Evolutionary conservation across 208 protist genomes (phyloP).

Genomic region (Trichomonas tenax): DNA sequence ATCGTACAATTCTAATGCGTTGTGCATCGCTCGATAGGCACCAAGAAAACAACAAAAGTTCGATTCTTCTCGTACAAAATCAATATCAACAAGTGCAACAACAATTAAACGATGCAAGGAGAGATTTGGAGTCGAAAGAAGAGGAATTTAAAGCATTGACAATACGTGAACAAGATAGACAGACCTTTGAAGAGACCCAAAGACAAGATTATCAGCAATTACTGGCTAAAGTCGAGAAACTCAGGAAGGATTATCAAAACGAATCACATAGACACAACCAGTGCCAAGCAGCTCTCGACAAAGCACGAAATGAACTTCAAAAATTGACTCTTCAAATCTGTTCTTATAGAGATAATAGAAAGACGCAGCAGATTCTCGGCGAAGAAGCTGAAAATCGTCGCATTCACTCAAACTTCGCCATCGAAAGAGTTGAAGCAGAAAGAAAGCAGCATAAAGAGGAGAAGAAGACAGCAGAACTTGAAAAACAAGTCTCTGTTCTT

Average conservation of each 20-base stretch:
- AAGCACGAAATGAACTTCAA: neutral
- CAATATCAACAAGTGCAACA: neutral
- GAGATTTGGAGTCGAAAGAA: neutral
- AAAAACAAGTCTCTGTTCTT: neutral
- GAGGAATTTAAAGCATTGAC: neutral
- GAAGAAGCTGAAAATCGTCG: neutral
- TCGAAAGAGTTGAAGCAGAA: neutral
- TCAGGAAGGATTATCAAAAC: neutral
- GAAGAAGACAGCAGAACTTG: neutral
- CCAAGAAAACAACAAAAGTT: neutral
- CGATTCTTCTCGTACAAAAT: neutral
- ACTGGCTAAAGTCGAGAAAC: neutral
- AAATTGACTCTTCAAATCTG: neutral
- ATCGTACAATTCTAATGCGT: neutral
- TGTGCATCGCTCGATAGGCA: neutral
- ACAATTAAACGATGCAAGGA: neutral
- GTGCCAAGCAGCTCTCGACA: neutral
- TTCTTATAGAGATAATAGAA: neutral
- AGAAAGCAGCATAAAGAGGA: neutral
- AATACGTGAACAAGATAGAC: neutral
- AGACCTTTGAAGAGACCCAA: neutral
- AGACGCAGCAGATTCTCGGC: neutral
- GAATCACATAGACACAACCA: neutral
- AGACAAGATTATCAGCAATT: neutral
- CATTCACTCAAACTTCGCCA: neutral